A percentile compares a stretch with the other conserved stretches of the same genome.
Conservation (phyloP, 2,329 filamentous ascomycete species). For the Neopestalotiopsis sp. region DNA sequence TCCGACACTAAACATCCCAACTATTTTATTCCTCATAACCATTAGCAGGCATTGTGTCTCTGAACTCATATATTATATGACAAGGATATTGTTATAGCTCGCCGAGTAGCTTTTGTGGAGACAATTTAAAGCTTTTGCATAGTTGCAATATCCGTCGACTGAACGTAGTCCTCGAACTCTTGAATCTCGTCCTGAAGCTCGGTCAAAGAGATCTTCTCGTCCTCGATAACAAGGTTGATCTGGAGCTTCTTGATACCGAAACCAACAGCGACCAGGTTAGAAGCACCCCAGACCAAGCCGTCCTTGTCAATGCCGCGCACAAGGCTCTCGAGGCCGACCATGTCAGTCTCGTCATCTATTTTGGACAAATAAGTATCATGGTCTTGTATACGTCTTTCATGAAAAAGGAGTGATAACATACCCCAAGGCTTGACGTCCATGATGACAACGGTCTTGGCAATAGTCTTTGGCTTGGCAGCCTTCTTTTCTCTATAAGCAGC, state of each 20-base stretch:
- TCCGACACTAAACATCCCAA: no score
- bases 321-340: constrained; percentile 77
- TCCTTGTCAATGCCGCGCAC: constrained; percentile 89
- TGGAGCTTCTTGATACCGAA: constrained; percentile 99
- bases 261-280: constrained; percentile 86
- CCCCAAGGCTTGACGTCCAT: constrained; percentile 99
- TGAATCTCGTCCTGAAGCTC: constrained; percentile 86
- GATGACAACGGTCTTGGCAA: constrained; percentile 95
- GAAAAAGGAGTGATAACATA: constrained; percentile 54
- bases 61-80: no score
- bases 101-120: neutral
- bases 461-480: constrained; percentile 87
- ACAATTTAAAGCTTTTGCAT: constrained; percentile 88
- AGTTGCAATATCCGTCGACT: constrained; percentile 88
- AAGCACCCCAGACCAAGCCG: constrained; percentile 93
- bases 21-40: no score
- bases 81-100: no score
- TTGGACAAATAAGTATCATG: constrained; percentile 18
- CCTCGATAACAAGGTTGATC: constrained; percentile 97
- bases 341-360: constrained; percentile 89
- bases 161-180: constrained; percentile 91
- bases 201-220: constrained; percentile 88
- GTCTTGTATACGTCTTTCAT: neutral
- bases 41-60: no score
- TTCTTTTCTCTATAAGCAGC: constrained; percentile 98